Evolutionary conservation across 140 eudicot genomes (phyloP).

Genomic region (Bidens hawaiensis): DNA sequence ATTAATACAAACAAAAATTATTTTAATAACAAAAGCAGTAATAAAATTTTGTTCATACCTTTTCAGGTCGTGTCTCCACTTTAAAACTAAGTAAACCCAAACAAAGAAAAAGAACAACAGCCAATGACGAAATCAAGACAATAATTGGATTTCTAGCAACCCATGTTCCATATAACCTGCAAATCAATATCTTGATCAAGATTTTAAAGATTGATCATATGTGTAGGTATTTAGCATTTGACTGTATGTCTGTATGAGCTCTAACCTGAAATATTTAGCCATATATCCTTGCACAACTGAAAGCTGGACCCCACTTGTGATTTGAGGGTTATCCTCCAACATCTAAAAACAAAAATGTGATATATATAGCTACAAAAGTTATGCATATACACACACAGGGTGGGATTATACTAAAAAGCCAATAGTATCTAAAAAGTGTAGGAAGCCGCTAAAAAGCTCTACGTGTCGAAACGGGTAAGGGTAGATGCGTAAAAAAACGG

Average conservation of each 20-base stretch:
- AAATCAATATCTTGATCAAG: slow-evolving; percentile 3
- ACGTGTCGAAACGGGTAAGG: too few species aligned
- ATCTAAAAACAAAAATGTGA: slow-evolving; percentile 37
- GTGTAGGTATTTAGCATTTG: slow-evolving; percentile 18
- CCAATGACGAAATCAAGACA: slow-evolving; percentile 70
- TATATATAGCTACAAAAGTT: too few species aligned
- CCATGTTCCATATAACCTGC: slow-evolving; percentile 95
- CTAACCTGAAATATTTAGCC: slow-evolving; percentile 84
- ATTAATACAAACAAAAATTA: neutral
- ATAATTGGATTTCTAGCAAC: slow-evolving; percentile 86
- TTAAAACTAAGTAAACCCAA: slow-evolving; percentile 74
- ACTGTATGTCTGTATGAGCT: slow-evolving; percentile 7
- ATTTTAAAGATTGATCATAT: slow-evolving; percentile 19
- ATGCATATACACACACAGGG: too few species aligned
- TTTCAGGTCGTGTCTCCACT: slow-evolving; percentile 97
- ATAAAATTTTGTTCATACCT: slow-evolving; percentile 40
- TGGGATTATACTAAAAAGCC: too few species aligned
- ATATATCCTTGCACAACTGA: slow-evolving; percentile 91
- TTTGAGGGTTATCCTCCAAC: slow-evolving; percentile 61
- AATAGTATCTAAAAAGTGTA: too few species aligned
- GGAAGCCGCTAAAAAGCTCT: too few species aligned
- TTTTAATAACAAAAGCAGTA: neutral
- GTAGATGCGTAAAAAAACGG: too few species aligned
- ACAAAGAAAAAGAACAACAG: slow-evolving; percentile 66
- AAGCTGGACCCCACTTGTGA: slow-evolving; percentile 67